Conservation (phyloP, 768 basidiomycete species). For the Suillus hirtellus region DNA sequence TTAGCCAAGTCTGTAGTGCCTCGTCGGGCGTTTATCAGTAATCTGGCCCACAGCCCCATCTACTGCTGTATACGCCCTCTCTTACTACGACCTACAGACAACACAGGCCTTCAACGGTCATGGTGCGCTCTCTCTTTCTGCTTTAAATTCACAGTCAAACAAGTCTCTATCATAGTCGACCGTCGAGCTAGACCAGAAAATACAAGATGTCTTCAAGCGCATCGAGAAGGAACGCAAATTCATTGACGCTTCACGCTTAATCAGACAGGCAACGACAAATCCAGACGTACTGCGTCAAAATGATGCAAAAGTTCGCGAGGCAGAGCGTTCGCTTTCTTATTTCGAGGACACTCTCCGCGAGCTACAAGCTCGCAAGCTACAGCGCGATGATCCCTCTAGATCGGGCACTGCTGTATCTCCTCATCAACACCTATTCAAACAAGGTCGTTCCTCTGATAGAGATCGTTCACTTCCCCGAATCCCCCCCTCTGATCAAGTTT, state of each 20-base stretch:
- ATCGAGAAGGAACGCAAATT: constrained; percentile 94
- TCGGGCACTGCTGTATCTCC: constrained; percentile 43
- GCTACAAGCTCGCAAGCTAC: constrained; percentile 75
- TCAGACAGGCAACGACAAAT: constrained; percentile 82
- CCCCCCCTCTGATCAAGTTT: constrained; percentile 52
- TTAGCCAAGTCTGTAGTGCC: constrained; percentile 28
- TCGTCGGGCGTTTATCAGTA: constrained; percentile 22
- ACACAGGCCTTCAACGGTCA: constrained; percentile 25
- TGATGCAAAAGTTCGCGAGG: constrained; percentile 85
- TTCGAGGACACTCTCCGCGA: constrained; percentile 85
- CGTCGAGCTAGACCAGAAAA: constrained; percentile 86
- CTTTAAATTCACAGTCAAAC: constrained; percentile 13
- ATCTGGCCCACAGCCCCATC: constrained; percentile 31
- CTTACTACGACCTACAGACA: constrained; percentile 16
- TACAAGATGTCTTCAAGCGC: constrained; percentile 85
- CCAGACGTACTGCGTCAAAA: constrained; percentile 81
- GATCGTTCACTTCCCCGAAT: constrained; percentile 43
- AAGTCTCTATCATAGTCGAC: constrained; percentile 20
- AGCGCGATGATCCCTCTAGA: constrained; percentile 55
- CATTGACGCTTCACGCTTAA: constrained; percentile 77
- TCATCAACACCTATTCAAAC: constrained; percentile 22
- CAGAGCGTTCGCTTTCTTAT: constrained; percentile 80
- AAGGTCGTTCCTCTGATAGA: constrained; percentile 26
- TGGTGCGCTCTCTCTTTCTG: constrained; percentile 27
- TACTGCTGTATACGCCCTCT: constrained; percentile 20